Conservation (phyloP, 2,329 filamentous ascomycete species). For the Stachybotrys elegans region DNA sequence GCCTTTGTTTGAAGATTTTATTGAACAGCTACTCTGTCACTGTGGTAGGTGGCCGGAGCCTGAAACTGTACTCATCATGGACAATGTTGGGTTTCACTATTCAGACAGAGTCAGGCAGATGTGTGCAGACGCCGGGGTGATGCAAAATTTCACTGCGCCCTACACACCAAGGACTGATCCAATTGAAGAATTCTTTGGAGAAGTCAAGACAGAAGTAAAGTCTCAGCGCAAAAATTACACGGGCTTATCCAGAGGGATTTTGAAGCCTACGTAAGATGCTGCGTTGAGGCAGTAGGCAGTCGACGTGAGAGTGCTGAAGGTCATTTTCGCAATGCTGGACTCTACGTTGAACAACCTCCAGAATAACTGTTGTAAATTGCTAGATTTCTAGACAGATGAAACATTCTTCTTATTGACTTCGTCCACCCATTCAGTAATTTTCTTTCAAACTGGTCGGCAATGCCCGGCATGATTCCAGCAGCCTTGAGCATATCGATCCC, state of each 20-base stretch:
- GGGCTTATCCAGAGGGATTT: not conserved
- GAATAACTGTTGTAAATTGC: too few relatives aligned
- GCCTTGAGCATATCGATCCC: not conserved
- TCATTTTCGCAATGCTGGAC: not conserved
- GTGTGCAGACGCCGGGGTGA: not conserved
- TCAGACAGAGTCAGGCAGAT: not conserved
- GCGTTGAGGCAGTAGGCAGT: not conserved
- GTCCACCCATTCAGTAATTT: too few relatives aligned
- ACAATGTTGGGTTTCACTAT: not conserved
- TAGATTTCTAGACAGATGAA: too few relatives aligned
- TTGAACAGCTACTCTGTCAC: not conserved
- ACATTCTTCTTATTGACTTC: too few relatives aligned
- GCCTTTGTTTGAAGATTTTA: slow-evolving; percentile 1
- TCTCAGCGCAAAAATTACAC: not conserved
- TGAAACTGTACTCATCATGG: not conserved
- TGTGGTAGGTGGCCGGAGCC: not conserved
- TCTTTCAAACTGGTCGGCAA: too few relatives aligned
- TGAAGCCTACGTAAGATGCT: not conserved
- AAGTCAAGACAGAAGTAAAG: not conserved
- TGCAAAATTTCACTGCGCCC: not conserved
- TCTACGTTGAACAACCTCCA: not conserved
- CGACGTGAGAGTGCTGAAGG: not conserved
- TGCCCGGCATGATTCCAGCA: too few relatives aligned
- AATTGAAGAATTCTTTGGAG: not conserved
- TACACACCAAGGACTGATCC: not conserved